Evolutionary conservation across 1,284 basidiomycete species (phyloP).

Genomic region (Volvariella surrecta): DNA sequence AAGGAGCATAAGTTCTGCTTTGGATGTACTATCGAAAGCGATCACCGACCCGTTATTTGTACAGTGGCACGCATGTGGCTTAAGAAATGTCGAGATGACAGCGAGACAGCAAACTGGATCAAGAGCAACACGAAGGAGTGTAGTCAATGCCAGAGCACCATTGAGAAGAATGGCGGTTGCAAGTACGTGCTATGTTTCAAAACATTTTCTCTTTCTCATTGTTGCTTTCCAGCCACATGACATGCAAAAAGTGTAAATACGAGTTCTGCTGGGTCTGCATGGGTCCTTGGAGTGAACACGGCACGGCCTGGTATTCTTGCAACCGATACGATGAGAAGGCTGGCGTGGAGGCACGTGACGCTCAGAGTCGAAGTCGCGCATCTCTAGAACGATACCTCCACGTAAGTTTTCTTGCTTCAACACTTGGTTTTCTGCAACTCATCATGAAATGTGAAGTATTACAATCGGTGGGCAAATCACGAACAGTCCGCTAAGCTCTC

Average conservation of each 20-base stretch:
- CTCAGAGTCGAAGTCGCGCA: constrained; percentile 81
- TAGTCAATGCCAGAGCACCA: constrained; percentile 89
- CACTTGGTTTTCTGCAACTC: neutral
- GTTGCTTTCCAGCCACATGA: constrained; percentile 74
- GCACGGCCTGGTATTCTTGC: constrained; percentile 97
- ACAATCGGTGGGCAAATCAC: constrained; percentile 97
- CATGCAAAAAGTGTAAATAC: constrained; percentile 97
- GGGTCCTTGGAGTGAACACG: constrained; percentile 95
- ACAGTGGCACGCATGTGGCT: constrained; percentile 88
- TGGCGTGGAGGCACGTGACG: constrained; percentile 83
- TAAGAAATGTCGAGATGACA: constrained; percentile 96
- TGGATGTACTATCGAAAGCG: constrained; percentile 77
- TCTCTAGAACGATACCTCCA: constrained; percentile 95
- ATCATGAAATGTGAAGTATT: constrained; percentile 58
- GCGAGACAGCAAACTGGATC: constrained; percentile 99
- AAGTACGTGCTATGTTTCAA: constrained; percentile 57
- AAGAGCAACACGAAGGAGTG: constrained; percentile 99
- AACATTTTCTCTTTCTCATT: constrained; percentile 7
- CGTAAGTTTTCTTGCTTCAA: constrained; percentile 41
- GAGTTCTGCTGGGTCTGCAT: constrained; percentile 83
- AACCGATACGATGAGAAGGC: constrained; percentile 95
- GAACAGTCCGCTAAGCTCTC: constrained; percentile 97
- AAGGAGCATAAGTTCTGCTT: constrained; percentile 83
- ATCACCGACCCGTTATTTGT: constrained; percentile 91
- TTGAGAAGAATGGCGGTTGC: constrained; percentile 99